Evolutionary conservation across 2,329 filamentous ascomycete species (phyloP), one percentile per base, ranked within the genome.

Genomic region (Tolypocladium paradoxum): DNA sequence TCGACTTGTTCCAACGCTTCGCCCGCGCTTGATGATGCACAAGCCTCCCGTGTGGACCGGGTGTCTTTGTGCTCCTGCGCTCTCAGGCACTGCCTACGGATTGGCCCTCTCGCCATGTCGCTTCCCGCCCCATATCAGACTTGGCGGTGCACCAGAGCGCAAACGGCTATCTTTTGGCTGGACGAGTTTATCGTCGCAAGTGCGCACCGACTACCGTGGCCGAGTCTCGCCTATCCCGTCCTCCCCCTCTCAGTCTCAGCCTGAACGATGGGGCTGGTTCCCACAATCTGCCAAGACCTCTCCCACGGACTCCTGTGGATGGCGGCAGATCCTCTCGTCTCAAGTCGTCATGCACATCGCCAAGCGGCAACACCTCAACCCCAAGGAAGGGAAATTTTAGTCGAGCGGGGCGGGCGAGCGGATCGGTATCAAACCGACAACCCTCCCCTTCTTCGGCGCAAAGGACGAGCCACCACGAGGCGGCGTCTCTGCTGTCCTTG

Each of bases 321-420:
- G 31, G 5, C 27, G 48, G 37, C 48, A 48, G 35, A 43, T 36
- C 4, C 52, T 48, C 47, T 53, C 38, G 24, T 49, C 54, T 52
- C 51, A 58, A 56, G 57, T 58, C 57, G 60, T 61, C 55, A 61
- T 65, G 58, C 58, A 62, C 54, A 61, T 65, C 57, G 64, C 64
- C 64, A 65, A 66, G 64, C 61, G 63, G 65, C 62, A 62, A 62
- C 53, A 56, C 55, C 57, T 61, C 60, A 61, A 62, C 61, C 60
- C 58, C 35, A 47, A 27, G 35, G 29, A 51, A 60, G 54, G 60
- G 58, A 60, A 64, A 63, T 59, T 62, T 58, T 60, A 63, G 62
- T 62, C 56, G 56, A 60, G 62, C 61, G 63, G 63, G 43, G 43
- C 43, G 63, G 43, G 43, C 43, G 43, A 46, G 43, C 43, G 43